Percentiles rank a stretch among this genome's conserved stretches.
Evolutionary conservation across 2,329 filamentous ascomycete species (phyloP).

Genomic region (Rutstroemia sp.): DNA sequence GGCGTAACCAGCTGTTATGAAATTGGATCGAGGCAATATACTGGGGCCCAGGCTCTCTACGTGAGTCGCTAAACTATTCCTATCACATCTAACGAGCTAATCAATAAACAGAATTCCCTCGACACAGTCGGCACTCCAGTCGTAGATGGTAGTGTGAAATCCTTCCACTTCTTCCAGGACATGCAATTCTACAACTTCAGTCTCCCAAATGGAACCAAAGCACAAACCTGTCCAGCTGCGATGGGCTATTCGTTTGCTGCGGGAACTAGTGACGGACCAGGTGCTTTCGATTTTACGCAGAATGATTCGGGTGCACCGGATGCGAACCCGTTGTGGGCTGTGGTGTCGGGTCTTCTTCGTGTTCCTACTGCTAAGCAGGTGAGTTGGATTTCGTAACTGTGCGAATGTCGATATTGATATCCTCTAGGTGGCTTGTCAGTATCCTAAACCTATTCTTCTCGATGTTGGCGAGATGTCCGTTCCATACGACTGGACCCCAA

Average conservation of each 20-base stretch:
- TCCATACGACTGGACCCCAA: slow-evolving; percentile 85
- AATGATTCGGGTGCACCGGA: slow-evolving; percentile 66
- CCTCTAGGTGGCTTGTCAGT: slow-evolving; percentile 51
- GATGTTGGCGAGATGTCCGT: slow-evolving; percentile 74
- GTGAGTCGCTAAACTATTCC: slow-evolving; percentile 17
- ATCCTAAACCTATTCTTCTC: slow-evolving; percentile 75
- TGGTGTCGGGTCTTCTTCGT: slow-evolving; percentile 67
- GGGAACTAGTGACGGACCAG: slow-evolving; percentile 86
- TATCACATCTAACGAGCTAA: not conserved
- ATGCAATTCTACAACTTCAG: slow-evolving; percentile 69
- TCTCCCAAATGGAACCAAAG: slow-evolving; percentile 63
- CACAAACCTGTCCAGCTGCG: slow-evolving; percentile 75
- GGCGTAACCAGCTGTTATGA: slow-evolving; percentile 70
- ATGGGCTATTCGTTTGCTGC: slow-evolving; percentile 90
- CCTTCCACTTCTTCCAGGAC: slow-evolving; percentile 80
- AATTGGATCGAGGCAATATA: slow-evolving; percentile 63
- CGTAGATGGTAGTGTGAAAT: slow-evolving; percentile 60
- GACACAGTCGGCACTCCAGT: slow-evolving; percentile 37
- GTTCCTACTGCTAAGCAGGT: slow-evolving; percentile 62
- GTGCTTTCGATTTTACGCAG: slow-evolving; percentile 89
- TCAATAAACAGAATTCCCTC: slow-evolving; percentile 19
- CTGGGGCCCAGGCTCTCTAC: slow-evolving; percentile 51
- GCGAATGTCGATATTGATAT: too few relatives aligned
- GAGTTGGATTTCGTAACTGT: slow-evolving; percentile 19
- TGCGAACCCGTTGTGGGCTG: slow-evolving; percentile 61